Conservation (phyloP, 2,329 filamentous ascomycete species). For the Aspergillus sergii region DNA sequence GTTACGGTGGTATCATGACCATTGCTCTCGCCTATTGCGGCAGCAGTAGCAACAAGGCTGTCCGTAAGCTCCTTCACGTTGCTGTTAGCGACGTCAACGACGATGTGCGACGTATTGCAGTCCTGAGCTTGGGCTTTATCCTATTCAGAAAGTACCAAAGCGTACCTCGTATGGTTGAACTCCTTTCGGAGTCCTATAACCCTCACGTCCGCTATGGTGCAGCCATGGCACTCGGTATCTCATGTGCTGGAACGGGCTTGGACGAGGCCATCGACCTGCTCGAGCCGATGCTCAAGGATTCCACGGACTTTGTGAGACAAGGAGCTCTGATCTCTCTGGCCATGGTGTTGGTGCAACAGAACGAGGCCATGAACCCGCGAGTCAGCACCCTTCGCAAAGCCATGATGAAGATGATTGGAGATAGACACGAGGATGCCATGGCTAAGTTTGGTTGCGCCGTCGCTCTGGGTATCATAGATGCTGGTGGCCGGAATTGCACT, state of each 20-base stretch:
- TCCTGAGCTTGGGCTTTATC: slow-evolving; percentile 98
- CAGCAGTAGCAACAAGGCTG: slow-evolving; percentile 97
- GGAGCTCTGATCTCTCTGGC: slow-evolving; percentile 90
- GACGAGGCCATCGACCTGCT: slow-evolving; percentile 95
- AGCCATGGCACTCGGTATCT: slow-evolving; percentile 97
- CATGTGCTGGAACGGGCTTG: slow-evolving; percentile 91
- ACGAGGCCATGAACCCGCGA: slow-evolving; percentile 98
- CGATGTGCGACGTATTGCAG: slow-evolving; percentile 91
- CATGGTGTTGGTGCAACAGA: slow-evolving; percentile 99
- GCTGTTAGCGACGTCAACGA: slow-evolving; percentile 98
- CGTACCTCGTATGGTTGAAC: slow-evolving; percentile 97
- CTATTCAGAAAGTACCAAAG: slow-evolving; percentile 97
- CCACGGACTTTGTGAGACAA: slow-evolving; percentile 96
- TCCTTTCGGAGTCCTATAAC: slow-evolving; percentile 97
- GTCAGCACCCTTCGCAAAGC: slow-evolving; percentile 88
- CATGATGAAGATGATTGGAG: slow-evolving; percentile 88
- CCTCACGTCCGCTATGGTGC: slow-evolving; percentile 97
- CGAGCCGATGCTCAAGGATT: slow-evolving; percentile 99
- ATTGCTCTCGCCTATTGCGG: slow-evolving; percentile 96
- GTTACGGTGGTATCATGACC: slow-evolving; percentile 99
- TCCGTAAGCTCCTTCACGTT: slow-evolving; percentile 90
- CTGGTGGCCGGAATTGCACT: slow-evolving; percentile 96
- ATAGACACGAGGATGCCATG: slow-evolving; percentile 98
- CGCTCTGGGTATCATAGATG: slow-evolving; percentile 95
- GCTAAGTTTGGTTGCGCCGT: slow-evolving; percentile 96